These are phyloP conservation scores for Nakaseomyces delphensis DNA, from an alignment of 1,139 yeast genomes.

Conservation along the genomic window DNA sequence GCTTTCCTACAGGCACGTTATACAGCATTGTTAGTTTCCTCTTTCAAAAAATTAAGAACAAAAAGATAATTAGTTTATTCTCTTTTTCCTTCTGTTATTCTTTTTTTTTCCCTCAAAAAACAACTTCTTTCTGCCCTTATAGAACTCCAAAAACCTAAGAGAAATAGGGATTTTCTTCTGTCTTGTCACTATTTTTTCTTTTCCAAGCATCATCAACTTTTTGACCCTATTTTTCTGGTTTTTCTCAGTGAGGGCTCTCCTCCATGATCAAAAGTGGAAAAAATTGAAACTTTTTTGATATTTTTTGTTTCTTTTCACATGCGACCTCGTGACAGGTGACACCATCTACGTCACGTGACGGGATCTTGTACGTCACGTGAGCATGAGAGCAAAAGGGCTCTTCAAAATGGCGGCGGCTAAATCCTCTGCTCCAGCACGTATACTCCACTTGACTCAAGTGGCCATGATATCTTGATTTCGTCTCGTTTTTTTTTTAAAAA, in stretches of 20 bases:
- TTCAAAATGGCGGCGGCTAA: too few species aligned
- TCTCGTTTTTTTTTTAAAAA: too few species aligned
- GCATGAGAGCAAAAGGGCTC: too few species aligned
- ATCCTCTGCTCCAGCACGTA: too few species aligned
- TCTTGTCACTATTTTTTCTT: neutral
- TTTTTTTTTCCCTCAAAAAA: neutral
- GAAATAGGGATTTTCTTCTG: neutral
- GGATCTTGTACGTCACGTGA: too few species aligned
- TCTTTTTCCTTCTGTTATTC: neutral
- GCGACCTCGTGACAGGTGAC: too few species aligned
- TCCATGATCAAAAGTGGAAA: too few species aligned
- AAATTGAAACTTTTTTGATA: too few species aligned
- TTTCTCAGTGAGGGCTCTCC: too few species aligned
- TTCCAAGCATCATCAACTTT: neutral
- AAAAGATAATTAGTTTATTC: neutral
- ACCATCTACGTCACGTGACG: too few species aligned
- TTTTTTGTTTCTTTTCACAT: neutral
- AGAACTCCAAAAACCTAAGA: neutral
- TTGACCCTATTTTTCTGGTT: neutral
- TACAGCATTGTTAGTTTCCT: conserved; percentile 8
- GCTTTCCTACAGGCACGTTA: conserved; percentile 59
- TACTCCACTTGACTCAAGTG: too few species aligned
- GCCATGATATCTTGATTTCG: too few species aligned
- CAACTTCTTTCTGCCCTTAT: neutral
- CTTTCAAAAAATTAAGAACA: neutral